phyloP scores from a whole-genome alignment of 495 filamentous ascomycete genomes.

The Penicillium soppii region DNA sequence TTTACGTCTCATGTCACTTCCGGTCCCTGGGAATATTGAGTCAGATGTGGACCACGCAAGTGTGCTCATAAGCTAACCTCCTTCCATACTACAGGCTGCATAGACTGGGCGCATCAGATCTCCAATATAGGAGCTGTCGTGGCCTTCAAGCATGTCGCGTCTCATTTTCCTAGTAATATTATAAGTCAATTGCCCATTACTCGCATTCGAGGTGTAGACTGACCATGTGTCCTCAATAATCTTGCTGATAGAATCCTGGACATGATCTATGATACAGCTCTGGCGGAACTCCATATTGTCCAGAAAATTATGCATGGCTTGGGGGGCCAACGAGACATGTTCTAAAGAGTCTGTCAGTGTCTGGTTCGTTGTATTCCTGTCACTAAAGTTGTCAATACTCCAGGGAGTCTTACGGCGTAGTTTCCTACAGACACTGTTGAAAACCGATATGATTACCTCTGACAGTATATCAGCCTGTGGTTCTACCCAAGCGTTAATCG shows the following conservation, averaged over 20 bases:
- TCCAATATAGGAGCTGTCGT: slow-evolving; percentile 21
- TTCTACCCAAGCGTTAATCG: background rate
- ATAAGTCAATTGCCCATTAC: too few species aligned
- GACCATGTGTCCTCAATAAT: too few species aligned
- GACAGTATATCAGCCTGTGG: background rate
- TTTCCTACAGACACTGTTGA: background rate
- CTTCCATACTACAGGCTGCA: slow-evolving; percentile 7
- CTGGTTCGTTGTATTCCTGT: too few species aligned
- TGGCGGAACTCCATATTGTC: slow-evolving; percentile 7
- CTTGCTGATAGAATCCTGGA: background rate
- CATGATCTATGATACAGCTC: slow-evolving; percentile 9
- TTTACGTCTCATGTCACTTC: slow-evolving; percentile 12
- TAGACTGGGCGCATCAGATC: slow-evolving; percentile 23
- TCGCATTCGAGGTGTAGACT: too few species aligned
- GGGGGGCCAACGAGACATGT: slow-evolving; percentile 8
- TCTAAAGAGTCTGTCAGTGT: too few species aligned
- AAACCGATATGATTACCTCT: background rate
- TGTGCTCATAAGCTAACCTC: too few species aligned
- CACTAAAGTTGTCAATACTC: too few species aligned
- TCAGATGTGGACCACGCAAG: too few species aligned
- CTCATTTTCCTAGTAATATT: slow-evolving; percentile 4
- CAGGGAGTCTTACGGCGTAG: background rate
- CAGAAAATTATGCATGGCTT: slow-evolving; percentile 11
- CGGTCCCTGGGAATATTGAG: background rate
- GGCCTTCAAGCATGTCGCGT: slow-evolving; percentile 12